Base-by-base conservation (phyloP, 768 basidiomycete species). In the Mycena metata region DNA sequence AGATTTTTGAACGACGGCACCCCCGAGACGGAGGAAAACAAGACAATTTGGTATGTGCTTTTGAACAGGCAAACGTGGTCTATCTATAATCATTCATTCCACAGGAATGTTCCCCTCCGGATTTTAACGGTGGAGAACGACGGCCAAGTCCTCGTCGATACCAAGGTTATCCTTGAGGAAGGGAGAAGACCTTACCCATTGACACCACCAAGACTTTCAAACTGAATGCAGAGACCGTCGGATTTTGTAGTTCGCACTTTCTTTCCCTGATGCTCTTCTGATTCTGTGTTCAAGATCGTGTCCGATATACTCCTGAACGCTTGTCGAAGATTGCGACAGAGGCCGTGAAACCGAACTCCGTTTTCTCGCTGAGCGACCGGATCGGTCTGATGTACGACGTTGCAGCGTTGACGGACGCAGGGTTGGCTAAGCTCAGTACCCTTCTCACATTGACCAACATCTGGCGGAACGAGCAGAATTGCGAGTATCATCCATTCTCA, bases 311-410 rank as follows among this genome's bases (percentile, higher is more conserved):
- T 9, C 87, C 93, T 23, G 91, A 94, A 68, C 86, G 94, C 56
- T 84, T 98, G 19, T 83, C 83, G 30, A 89, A 88, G 73, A 93
- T 98, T 66, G 96, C 93, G 7, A 78, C 83, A n/a, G 94, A 96
- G 75, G 95, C 94, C 1, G 87, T 90, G 12, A 89, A 87, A 73
- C 74, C 80, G 8, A 79, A 88, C 63, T 87, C 88, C 5, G 79
- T 86, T 7, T 95, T 97, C 82, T 86, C 91, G 1, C 81, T 95
- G 69, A 89, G 92, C 61, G 97, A 99, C 76, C 88, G 95, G 19
- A 90, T 98, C 70, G 96, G 96, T 19, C 84, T 99, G 30, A 89
- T 97, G 33, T 87, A 90, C 56, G 98, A 99, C 73, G 85, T 92
- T 0, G 84, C 93, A 73, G 91, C 90, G 3, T 85, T 99, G 36